Base-by-base conservation (phyloP, 2,329 filamentous ascomycete species). In the Penicillium decumbens region DNA sequence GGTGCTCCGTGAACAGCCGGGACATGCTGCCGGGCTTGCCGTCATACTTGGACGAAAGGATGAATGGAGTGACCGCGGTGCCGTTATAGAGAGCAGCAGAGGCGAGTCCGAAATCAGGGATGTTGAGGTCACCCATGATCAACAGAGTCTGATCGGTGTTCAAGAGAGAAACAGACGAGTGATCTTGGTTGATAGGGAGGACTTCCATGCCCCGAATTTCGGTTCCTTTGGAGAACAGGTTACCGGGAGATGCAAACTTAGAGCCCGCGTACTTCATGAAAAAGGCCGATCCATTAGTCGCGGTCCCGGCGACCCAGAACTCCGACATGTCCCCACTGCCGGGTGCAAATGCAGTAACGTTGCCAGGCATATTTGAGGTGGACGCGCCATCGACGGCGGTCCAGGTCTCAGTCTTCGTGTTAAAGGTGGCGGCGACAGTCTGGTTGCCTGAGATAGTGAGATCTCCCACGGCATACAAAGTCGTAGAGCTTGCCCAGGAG, bases 1-100 rank as follows among this genome's bases (percentile, higher is more conserved):
- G 76, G 42, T 88, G 86, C 72, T 95, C 84, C 9, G 91, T 87
- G 68, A 98, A 95, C 54, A 97, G 78, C 58, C 82, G 83, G 29
- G 87, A 84, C 62, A 98, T 81, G 61, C 83, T 91, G 42, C 91
- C 89, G 9, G 81, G 75, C 10, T 77, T 76, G 50, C 83, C 83
- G 61, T 83, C 78, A 10, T 78, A 72, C 50, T 79, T 85, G 40
- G 82, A 86, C 1, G 91, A 88, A 37, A 98, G 79, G 35, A 89
- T 80, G 67, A 92, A 95, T 0, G 93, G 92, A 44, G 77, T 77
- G 65, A 92, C 83, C 2, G 76, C 74, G 9, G 84, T 89, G 61
- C 93, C 93, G 64, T 97, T 89, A 75, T 88, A 98, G 25, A 96
- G 75, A 6, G 85, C 92, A 7, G 89, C 90, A 12, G 92, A 95